Evolutionary conservation across 331 rosid genomes (phyloP), one percentile per base, ranked within the genome.

Genomic region (Stylosanthes scabra): DNA sequence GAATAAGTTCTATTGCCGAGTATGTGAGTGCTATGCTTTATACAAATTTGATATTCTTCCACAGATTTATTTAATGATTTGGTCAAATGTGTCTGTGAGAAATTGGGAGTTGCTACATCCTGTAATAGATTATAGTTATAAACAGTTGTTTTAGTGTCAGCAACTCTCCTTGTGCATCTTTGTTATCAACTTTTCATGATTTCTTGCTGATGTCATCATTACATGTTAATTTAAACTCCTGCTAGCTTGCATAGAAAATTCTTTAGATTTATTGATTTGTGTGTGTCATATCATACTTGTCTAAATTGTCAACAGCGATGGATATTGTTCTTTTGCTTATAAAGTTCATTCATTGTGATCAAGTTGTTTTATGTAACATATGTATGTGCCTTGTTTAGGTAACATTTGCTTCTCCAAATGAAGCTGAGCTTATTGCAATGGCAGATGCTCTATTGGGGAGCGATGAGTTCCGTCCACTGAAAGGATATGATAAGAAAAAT

Each of bases 381-480:
- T 64, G 2, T 47, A 20, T 9, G 66, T 68, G 27, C 70, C 77
- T 74, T 77, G 42, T 83, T 54, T 78, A 91, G 96, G 86, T 91
- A 72, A 73, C 70, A 68, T 81, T 78, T 83, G 87, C 91, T 60
- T 94, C 99, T 42, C 97, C 99, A 39, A 94, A 91, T 59, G 95
- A 88, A 87, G 90, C 85, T 82, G 95, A 94, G 75, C 97, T 94
- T 61, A 80, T 85, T 28, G 90, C 95, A 1, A 89, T 94, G 99
- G 95, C 96, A 54, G 89, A 88, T 72, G 80, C 89, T 51, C 80
- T 91, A 81, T 85, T 89, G 56, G 80, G 88, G 16, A 74, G 78
- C 55, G 64, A 83, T 65, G 15, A 51, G 78, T 86, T 83, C 56
- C 56, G n/a, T 50, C 91, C 89, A 11, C 75, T 84, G 15, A 60